Percentiles rank a stretch among this genome's conserved stretches.
phyloP scores from a whole-genome alignment of 2,329 filamentous ascomycete species.

The Capronia epimyces region DNA sequence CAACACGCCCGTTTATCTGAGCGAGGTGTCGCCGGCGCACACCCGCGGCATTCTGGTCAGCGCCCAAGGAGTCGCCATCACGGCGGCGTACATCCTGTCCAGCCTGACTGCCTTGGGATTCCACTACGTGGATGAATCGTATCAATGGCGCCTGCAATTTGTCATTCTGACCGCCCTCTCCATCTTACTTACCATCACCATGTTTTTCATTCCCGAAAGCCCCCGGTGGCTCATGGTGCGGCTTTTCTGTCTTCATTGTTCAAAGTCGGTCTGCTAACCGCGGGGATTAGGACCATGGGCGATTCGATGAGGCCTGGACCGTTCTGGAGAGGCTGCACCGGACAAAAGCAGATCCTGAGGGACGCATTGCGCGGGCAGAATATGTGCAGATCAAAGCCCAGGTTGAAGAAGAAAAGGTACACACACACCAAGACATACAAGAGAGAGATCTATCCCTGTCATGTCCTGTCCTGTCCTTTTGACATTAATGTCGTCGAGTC shows the following conservation, averaged over 20 bases:
- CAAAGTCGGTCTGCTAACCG: not conserved
- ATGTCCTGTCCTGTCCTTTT: no score
- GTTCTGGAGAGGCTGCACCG: conserved; percentile 6
- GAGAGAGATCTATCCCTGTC: not conserved
- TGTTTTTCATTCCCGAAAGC: conserved; percentile 65
- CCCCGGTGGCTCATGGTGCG: conserved; percentile 53
- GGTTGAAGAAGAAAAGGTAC: conserved; percentile 12
- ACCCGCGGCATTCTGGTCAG: conserved; percentile 14
- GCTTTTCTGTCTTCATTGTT: not conserved
- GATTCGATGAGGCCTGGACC: conserved; percentile 3
- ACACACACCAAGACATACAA: no score
- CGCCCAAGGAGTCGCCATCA: conserved; percentile 8
- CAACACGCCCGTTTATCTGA: conserved; percentile 12
- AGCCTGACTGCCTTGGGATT: conserved; percentile 5
- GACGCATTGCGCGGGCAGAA: not conserved
- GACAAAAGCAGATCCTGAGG: not conserved
- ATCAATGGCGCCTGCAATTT: conserved; percentile 15
- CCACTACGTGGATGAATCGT: conserved; percentile 3
- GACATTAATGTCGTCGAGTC: no score
- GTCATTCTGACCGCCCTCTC: conserved; percentile 33
- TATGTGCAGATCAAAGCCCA: conserved; percentile 11
- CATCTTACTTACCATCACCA: conserved; percentile 54
- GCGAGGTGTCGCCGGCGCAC: conserved; percentile 10
- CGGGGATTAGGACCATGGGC: conserved; percentile 5
- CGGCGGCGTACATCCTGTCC: conserved; percentile 9